Evolutionary conservation across 2,329 filamentous ascomycete genomes (phyloP), one percentile per base, ranked within the genome.

Genomic region (Colletotrichum sp.): DNA sequence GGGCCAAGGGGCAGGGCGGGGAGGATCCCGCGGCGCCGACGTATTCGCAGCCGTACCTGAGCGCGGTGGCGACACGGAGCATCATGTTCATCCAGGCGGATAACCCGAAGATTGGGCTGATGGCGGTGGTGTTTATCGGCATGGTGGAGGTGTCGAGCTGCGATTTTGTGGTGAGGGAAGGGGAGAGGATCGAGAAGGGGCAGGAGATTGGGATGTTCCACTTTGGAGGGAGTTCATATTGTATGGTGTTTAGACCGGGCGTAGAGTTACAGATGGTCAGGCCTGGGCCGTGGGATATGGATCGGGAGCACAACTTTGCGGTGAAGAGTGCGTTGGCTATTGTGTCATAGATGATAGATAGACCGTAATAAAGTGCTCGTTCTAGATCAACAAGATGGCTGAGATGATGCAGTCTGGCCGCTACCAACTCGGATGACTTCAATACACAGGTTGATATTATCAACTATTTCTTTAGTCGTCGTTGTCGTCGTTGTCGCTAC

Each of bases 131-230:
- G 15, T 91, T 89, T 2, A 88, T 95, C 5, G 94, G 93, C 2
- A 95, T 95, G 93, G 92, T 91, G 55, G 93, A 96, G 82, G 93
- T 95, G 15, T 92, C 89, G 72, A 92, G 92, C 0, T 95, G 93
- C 78, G 92, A 95, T 66, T 91, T 94, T 63, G 93, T 90, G 0
- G 92, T 94, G 13, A 87, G 87, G 77, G 89, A 92, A 78, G 93
- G 92, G 0, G 87, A 95, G 79, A 86, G 87, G 66, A 79, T 95
- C 18, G 85, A 86, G 66, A 95, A 95, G 85, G 94, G 94, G 2
- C 89, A 95, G 6, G 84, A 95, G 83, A 86, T 92, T 51, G 93
- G 93, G 55, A 95, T 94, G 93, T 95, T 95, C 82, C 93, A 95
- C 79, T 95, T 93, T 80, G 93, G 93, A n/a, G 93, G 94, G 0